Percentiles rank a stretch among this genome's conserved stretches.
phyloP scores from a whole-genome alignment of 768 basidiomycete species.

The Podaxis sp. region DNA sequence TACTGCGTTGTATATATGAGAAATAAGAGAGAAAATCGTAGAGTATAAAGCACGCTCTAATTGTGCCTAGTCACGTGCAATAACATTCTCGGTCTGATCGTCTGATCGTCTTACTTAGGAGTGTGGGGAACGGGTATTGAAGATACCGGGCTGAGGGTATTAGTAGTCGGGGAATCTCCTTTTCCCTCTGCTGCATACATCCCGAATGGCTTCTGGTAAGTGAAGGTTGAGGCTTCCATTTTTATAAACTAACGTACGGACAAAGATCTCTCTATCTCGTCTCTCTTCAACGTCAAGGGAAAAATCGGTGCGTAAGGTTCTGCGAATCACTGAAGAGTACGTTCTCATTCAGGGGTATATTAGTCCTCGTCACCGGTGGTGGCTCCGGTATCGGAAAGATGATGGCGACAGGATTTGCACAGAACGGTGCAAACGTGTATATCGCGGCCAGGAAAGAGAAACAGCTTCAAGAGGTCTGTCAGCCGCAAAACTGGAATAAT shows the following conservation, averaged over 20 bases:
- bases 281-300: slow-evolving; percentile 21
- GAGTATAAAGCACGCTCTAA: too few relatives aligned
- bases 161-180: background rate
- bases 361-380: slow-evolving; percentile 82
- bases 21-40: too few relatives aligned
- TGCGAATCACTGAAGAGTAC: background rate
- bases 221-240: background rate
- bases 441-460: slow-evolving; percentile 84
- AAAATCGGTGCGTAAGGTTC: slow-evolving; percentile 15
- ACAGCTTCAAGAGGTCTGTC: slow-evolving; percentile 69
- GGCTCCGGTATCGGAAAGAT: slow-evolving; percentile 82
- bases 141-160: slow-evolving; percentile 2
- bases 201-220: slow-evolving; percentile 8
- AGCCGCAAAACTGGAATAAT: background rate
- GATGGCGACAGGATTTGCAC: slow-evolving; percentile 80
- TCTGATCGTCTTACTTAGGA: background rate
- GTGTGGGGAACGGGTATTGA: background rate
- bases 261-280: slow-evolving; percentile 16
- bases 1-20: too few relatives aligned
- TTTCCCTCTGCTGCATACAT: background rate
- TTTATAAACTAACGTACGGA: background rate
- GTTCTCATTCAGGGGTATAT: background rate
- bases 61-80: too few relatives aligned
- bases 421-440: slow-evolving; percentile 88
- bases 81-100: too few relatives aligned